A percentile compares a stretch with the other conserved stretches of the same genome.
Evolutionary conservation across 2,329 filamentous ascomycete species (phyloP).

Genomic region (Coniochaeta sp.): DNA sequence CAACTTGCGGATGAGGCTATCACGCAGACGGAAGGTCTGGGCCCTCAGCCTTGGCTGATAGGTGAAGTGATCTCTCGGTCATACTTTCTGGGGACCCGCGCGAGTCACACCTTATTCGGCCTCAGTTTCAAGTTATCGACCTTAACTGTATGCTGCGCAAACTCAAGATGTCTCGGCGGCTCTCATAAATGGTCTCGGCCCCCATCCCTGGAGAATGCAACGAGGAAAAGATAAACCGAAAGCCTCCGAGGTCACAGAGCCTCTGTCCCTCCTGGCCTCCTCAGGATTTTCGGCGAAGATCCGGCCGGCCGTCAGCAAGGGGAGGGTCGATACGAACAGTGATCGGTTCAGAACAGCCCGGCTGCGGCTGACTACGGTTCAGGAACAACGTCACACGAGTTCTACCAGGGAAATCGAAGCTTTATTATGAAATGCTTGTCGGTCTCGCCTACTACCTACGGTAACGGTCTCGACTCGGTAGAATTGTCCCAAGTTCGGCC

Average conservation of each 20-base stretch:
- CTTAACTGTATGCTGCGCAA: neutral
- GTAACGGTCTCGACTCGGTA: neutral
- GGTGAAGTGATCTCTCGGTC: neutral
- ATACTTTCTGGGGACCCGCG: neutral
- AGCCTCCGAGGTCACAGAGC: neutral
- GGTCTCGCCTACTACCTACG: neutral
- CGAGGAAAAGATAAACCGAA: neutral
- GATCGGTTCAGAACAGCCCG: neutral
- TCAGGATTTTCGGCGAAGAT: neutral
- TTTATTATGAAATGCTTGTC: neutral
- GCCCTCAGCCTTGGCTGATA: neutral
- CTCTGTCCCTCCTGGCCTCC: neutral
- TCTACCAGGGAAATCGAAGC: neutral
- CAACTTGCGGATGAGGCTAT: neutral
- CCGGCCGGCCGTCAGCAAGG: neutral
- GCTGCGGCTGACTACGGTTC: neutral
- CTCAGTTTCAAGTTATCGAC: neutral
- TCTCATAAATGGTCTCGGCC: neutral
- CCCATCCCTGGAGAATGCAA: neutral
- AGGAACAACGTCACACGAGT: constrained; percentile 1
- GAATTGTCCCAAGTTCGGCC: neutral
- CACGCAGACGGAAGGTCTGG: neutral
- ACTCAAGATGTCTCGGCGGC: neutral
- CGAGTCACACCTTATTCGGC: neutral
- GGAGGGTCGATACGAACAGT: neutral